Percentiles rank a stretch among this genome's conserved stretches.
Conservation (phyloP, 1,139 yeast genomes). For the Zygosaccharomyces pseudobailii region DNA sequence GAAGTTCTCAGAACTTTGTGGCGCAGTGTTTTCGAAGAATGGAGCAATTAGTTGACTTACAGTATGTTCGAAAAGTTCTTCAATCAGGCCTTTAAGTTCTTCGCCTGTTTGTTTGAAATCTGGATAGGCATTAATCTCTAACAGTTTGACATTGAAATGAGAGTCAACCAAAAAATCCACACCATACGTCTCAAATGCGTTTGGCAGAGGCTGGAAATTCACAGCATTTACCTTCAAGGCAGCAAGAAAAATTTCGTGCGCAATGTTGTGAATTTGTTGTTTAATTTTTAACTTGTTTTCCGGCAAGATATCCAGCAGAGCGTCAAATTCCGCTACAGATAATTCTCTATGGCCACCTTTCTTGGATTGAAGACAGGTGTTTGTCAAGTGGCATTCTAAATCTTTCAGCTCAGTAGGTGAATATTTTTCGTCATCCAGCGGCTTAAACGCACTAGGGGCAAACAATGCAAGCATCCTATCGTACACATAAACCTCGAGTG, state of each 20-base stretch:
- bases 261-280: constrained; percentile 53
- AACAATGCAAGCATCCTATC: constrained; percentile 75
- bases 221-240: constrained; percentile 75
- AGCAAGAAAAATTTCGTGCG: constrained; percentile 74
- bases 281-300: constrained; percentile 43
- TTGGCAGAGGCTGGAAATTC: constrained; percentile 80
- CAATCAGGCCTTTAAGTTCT: constrained; percentile 60
- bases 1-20: constrained; percentile 24
- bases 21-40: constrained; percentile 28
- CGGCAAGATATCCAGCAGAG: constrained; percentile 44
- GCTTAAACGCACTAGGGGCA: constrained; percentile 51
- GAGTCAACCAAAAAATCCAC: constrained; percentile 74
- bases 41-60: constrained; percentile 41
- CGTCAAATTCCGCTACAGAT: constrained; percentile 65
- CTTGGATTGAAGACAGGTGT: constrained; percentile 79
- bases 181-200: constrained; percentile 85
- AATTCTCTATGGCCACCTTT: constrained; percentile 39
- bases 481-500: constrained; percentile 72
- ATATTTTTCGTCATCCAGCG: constrained; percentile 35
- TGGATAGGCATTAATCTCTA: constrained; percentile 92
- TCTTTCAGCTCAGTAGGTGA: constrained; percentile 33
- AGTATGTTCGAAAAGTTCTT: constrained; percentile 51
- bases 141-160: constrained; percentile 49
- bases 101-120: constrained; percentile 95
- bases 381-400: constrained; percentile 71